Evolutionary conservation across 2,329 filamentous ascomycete genomes (phyloP).

Genomic region (Coniochaeta sp.): DNA sequence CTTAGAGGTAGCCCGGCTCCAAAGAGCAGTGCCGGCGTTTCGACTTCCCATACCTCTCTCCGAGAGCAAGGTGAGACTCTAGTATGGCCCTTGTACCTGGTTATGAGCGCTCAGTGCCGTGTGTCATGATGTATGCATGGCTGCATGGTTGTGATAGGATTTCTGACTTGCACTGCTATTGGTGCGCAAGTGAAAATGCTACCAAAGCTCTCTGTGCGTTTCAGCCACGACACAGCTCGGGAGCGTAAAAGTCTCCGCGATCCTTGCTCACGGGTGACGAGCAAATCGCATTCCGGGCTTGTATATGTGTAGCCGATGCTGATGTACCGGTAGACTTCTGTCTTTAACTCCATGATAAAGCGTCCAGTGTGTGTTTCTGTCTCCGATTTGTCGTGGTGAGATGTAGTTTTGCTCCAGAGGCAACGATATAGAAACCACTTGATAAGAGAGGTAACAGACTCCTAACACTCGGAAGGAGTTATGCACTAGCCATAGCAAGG

Average conservation of each 20-base stretch:
- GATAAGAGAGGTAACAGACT: neutral
- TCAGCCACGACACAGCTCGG: neutral
- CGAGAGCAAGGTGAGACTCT: neutral
- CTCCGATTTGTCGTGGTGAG: neutral
- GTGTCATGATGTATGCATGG: neutral
- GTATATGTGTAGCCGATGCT: neutral
- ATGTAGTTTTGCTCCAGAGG: neutral
- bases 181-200: neutral
- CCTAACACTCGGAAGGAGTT: neutral
- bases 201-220: neutral
- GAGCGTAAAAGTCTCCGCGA: neutral
- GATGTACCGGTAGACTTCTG: neutral
- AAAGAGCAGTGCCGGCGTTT: neutral
- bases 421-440: neutral
- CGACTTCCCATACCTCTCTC: neutral
- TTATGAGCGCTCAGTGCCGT: no score
- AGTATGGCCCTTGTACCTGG: no score
- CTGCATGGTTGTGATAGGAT: neutral
- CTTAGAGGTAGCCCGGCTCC: no score
- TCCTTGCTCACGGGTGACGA: neutral
- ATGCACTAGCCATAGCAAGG: no score
- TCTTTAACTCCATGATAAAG: neutral
- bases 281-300: neutral
- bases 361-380: neutral
- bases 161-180: neutral